Conservation (phyloP, 306 rosid species). For the Ormosia semicastrata region DNA sequence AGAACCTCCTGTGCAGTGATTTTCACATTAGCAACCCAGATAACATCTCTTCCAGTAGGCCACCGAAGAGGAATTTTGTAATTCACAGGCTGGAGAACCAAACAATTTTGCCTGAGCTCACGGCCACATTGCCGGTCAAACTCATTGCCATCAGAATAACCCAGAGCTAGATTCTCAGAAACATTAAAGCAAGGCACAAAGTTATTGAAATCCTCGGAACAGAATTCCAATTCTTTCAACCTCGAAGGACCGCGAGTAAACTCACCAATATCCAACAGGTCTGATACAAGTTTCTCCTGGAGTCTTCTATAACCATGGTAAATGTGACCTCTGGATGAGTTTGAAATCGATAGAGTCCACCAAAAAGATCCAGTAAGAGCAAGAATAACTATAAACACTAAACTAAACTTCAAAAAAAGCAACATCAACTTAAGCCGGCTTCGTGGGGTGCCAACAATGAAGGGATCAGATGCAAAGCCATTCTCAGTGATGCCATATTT, state of each 20-base stretch:
- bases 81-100: slow-evolving; percentile 75
- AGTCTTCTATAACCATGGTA: slow-evolving; percentile 91
- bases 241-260: slow-evolving; percentile 69
- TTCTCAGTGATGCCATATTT: slow-evolving; percentile 61
- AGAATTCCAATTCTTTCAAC: slow-evolving; percentile 77
- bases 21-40: slow-evolving; percentile 90
- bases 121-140: slow-evolving; percentile 59
- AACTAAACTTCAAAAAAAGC: slow-evolving; percentile 73
- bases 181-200: slow-evolving; percentile 85
- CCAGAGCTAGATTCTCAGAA: slow-evolving; percentile 50
- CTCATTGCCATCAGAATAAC: slow-evolving; percentile 48
- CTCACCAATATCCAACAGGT: slow-evolving; percentile 89
- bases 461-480: slow-evolving; percentile 76
- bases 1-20: slow-evolving; percentile 90
- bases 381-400: slow-evolving; percentile 63
- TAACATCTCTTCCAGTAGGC: slow-evolving; percentile 98
- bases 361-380: slow-evolving; percentile 93
- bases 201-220: slow-evolving; percentile 71
- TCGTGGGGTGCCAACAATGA: slow-evolving; percentile 51
- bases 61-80: slow-evolving; percentile 93
- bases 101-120: slow-evolving; percentile 61
- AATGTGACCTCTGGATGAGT: slow-evolving; percentile 75
- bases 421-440: slow-evolving; percentile 62
- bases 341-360: slow-evolving; percentile 88
- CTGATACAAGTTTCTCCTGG: slow-evolving; percentile 83